phyloP scores from a whole-genome alignment of 495 filamentous ascomycete species.

The Annulohypoxylon bovei region DNA sequence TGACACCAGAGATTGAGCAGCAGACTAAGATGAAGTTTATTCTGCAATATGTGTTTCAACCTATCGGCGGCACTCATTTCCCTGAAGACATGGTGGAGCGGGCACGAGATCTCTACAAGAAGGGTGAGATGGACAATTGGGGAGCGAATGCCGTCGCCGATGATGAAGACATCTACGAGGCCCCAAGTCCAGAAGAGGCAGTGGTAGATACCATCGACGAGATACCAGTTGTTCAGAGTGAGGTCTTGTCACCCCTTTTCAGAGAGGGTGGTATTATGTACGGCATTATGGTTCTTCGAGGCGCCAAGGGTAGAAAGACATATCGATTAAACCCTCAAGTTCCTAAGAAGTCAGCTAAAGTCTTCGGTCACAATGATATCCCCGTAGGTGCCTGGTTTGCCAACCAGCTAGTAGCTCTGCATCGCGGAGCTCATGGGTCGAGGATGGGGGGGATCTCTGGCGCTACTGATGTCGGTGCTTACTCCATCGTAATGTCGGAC shows the following conservation, averaged over 20 bases:
- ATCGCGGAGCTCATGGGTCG: conserved; percentile 62
- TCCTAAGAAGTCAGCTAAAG: conserved; percentile 34
- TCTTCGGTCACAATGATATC: conserved; percentile 59
- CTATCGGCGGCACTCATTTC: neutral
- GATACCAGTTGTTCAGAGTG: neutral
- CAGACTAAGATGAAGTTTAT: neutral
- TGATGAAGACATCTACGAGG: conserved; percentile 10
- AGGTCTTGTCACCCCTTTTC: conserved; percentile 44
- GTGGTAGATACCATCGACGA: neutral
- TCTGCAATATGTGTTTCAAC: neutral
- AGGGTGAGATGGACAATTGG: conserved; percentile 36
- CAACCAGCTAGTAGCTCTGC: conserved; percentile 55
- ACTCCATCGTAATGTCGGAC: conserved; percentile 55
- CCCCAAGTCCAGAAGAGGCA: neutral
- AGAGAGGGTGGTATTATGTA: conserved; percentile 52
- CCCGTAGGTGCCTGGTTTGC: conserved; percentile 63
- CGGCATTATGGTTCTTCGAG: conserved; percentile 43
- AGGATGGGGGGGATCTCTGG: conserved; percentile 59
- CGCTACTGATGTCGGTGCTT: conserved; percentile 49
- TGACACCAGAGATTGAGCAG: conserved; percentile 25
- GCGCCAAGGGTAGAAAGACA: conserved; percentile 10
- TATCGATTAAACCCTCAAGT: conserved; percentile 47
- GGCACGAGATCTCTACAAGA: conserved; percentile 4
- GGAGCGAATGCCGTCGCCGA: conserved; percentile 27
- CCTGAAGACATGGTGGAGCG: conserved; percentile 14